Conservation (phyloP, 352 stramenopile species). For the Pythium guiyangense region DNA sequence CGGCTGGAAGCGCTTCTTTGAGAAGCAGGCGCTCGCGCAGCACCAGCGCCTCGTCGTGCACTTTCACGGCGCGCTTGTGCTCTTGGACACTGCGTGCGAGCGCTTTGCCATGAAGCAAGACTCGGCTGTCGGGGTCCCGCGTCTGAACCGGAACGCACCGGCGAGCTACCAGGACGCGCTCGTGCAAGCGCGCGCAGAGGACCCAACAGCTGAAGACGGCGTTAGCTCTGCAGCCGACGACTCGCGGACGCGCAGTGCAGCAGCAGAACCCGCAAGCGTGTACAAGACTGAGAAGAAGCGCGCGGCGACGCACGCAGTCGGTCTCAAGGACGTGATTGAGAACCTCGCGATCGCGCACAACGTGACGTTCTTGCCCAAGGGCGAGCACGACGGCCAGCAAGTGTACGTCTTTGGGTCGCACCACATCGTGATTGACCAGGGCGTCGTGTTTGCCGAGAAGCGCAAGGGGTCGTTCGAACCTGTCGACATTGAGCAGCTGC, state of each 20-base stretch:
- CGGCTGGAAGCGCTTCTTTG: conserved; percentile 83
- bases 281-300: conserved; percentile 6
- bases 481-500: conserved; percentile 69
- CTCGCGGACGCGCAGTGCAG: neutral
- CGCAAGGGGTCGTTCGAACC: conserved; percentile 64
- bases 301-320: conserved; percentile 35
- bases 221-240: conserved; percentile 14
- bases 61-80: conserved; percentile 68
- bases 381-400: conserved; percentile 70
- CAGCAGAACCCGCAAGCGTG: neutral
- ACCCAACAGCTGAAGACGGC: conserved; percentile 13
- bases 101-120: conserved; percentile 1
- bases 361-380: conserved; percentile 79
- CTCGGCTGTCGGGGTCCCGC: conserved; percentile 20
- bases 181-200: conserved; percentile 31
- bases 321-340: conserved; percentile 82
- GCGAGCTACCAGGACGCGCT: conserved; percentile 77
- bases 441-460: conserved; percentile 70
- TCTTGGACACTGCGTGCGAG: conserved; percentile 52
- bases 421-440: conserved; percentile 83
- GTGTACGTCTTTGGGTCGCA: conserved; percentile 77
- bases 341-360: conserved; percentile 74
- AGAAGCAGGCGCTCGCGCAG: conserved; percentile 45
- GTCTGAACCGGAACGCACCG: conserved; percentile 45
- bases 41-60: conserved; percentile 66